Percentiles rank a stretch among this genome's conserved stretches.
Conservation (phyloP, 2,329 filamentous ascomycete genomes). For the Ilyonectria sp. region DNA sequence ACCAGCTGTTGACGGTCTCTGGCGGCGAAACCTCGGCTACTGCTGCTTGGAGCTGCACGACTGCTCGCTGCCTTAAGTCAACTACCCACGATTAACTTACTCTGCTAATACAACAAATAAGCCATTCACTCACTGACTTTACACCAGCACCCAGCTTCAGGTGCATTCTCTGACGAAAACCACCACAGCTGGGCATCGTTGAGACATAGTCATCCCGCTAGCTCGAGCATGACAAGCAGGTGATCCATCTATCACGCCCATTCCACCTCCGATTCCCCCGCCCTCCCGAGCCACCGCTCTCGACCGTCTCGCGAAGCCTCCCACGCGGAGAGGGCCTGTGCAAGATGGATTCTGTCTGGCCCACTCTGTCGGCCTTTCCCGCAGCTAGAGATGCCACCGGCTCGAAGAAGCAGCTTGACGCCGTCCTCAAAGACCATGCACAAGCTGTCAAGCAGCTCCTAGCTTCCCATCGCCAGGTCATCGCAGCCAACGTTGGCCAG, state of each 20-base stretch:
- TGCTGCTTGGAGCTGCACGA: slow-evolving; percentile 37
- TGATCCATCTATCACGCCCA: slow-evolving; percentile 21
- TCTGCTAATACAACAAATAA: slow-evolving; percentile 3
- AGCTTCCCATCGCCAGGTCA: slow-evolving; percentile 49
- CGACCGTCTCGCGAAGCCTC: slow-evolving; percentile 14
- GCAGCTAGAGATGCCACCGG: slow-evolving; percentile 48
- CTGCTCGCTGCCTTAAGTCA: slow-evolving; percentile 33
- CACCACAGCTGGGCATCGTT: background rate
- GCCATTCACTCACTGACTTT: background rate
- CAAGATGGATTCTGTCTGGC: slow-evolving; percentile 51
- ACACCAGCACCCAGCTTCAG: background rate
- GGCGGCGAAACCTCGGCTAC: slow-evolving; percentile 37
- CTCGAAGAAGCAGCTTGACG: slow-evolving; percentile 56
- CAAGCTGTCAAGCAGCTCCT: slow-evolving; percentile 56
- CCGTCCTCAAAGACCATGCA: slow-evolving; percentile 56
- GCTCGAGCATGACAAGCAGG: slow-evolving; percentile 14
- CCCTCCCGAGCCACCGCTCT: slow-evolving; percentile 23
- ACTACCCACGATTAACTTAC: background rate
- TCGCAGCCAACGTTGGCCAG: slow-evolving; percentile 53
- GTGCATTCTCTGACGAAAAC: background rate
- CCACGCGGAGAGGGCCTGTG: slow-evolving; percentile 21
- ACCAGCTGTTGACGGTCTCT: slow-evolving; percentile 22
- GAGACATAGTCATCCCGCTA: background rate
- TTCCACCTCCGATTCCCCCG: slow-evolving; percentile 31
- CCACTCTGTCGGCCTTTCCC: slow-evolving; percentile 60